Percentiles rank a stretch among this genome's conserved stretches.
Conservation (phyloP, 495 filamentous ascomycete genomes). For the Xylaria acuta region DNA sequence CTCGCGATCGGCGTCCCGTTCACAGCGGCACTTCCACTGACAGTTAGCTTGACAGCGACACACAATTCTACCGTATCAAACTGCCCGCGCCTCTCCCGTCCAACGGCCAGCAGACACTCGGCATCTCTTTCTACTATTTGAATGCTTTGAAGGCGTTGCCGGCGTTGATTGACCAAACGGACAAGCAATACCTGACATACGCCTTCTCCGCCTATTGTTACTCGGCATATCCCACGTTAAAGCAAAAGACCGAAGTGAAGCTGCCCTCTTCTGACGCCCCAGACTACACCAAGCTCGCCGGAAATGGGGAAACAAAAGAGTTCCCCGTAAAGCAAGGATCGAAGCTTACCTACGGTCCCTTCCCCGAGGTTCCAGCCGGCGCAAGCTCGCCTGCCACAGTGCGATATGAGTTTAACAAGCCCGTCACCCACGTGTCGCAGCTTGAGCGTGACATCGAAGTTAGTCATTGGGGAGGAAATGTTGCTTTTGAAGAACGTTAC, state of each 20-base stretch:
- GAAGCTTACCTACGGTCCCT: slow-evolving; percentile 92
- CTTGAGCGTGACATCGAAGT: slow-evolving; percentile 93
- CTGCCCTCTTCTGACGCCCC: slow-evolving; percentile 78
- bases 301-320: slow-evolving; percentile 62
- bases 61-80: slow-evolving; percentile 83
- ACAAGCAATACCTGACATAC: slow-evolving; percentile 86
- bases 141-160: slow-evolving; percentile 79
- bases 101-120: slow-evolving; percentile 79
- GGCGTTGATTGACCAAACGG: slow-evolving; percentile 75
- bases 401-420: slow-evolving; percentile 95
- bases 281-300: slow-evolving; percentile 79
- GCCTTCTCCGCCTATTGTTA: slow-evolving; percentile 80
- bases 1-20: slow-evolving; percentile 10
- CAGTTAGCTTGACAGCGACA: slow-evolving; percentile 60
- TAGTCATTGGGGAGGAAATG: slow-evolving; percentile 96
- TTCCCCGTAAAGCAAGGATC: slow-evolving; percentile 85
- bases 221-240: slow-evolving; percentile 81
- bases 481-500: slow-evolving; percentile 94
- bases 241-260: slow-evolving; percentile 97
- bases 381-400: slow-evolving; percentile 73
- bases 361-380: slow-evolving; percentile 75
- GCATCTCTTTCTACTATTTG: slow-evolving; percentile 82
- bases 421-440: slow-evolving; percentile 73
- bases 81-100: slow-evolving; percentile 76
- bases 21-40: slow-evolving; percentile 25